These are phyloP conservation scores for Calonectria crousiana DNA, from an alignment of 2,329 filamentous ascomycete species.

Conservation along the genomic window DNA sequence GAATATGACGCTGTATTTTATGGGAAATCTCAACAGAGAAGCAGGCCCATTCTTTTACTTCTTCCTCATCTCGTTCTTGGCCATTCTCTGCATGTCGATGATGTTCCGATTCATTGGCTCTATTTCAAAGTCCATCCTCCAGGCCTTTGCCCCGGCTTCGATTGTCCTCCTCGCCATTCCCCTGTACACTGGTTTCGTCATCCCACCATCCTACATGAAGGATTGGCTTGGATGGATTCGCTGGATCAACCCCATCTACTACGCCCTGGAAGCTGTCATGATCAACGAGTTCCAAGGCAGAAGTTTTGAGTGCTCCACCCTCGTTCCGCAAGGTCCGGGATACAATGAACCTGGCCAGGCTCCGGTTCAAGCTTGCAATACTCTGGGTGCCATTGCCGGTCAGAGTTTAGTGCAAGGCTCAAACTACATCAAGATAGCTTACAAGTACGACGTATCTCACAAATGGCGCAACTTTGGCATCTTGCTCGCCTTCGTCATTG, in stretches of 20 bases:
- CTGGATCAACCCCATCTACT: background rate
- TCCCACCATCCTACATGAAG: background rate
- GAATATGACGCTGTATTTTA: constrained; percentile 68
- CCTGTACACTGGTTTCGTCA: constrained; percentile 53
- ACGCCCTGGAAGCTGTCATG: background rate
- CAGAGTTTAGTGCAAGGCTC: constrained; percentile 6
- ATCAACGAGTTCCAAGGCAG: constrained; percentile 2
- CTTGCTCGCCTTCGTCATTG: constrained; percentile 22
- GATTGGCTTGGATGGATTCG: background rate
- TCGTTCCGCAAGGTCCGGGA: background rate
- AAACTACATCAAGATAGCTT: constrained; percentile 21
- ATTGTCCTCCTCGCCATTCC: constrained; percentile 52
- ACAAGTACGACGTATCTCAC: constrained; percentile 18
- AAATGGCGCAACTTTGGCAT: constrained; percentile 35
- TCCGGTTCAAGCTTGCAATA: background rate
- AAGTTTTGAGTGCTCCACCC: background rate
- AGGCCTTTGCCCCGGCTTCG: constrained; percentile 37
- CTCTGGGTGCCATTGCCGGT: background rate
- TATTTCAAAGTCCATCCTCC: constrained; percentile 32
- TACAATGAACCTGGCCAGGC: background rate
- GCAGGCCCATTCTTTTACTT: constrained; percentile 62
- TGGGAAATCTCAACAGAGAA: constrained; percentile 73
- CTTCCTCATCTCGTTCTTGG: constrained; percentile 60
- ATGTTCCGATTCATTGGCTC: constrained; percentile 59
- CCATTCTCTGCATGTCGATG: constrained; percentile 73